Conservation (phyloP, 1,284 basidiomycete species). For the Fomes fomentarius region DNA sequence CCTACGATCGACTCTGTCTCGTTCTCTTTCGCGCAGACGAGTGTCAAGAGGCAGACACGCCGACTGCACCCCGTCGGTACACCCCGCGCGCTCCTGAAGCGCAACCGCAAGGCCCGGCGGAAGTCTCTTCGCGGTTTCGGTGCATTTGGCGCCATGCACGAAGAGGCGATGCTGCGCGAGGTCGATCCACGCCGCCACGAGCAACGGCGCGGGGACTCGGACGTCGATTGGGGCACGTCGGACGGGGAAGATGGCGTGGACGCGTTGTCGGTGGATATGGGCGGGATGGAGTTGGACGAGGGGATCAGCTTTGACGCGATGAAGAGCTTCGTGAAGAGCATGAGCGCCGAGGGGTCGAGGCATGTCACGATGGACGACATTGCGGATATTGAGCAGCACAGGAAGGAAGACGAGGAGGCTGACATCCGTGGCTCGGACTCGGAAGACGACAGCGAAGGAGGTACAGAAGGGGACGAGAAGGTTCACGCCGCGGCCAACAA, state of each 20-base stretch:
- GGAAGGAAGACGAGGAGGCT: conserved; percentile 54
- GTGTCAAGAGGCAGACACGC: conserved; percentile 20
- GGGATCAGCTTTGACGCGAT: conserved; percentile 53
- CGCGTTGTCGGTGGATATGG: conserved; percentile 40
- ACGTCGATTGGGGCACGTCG: conserved; percentile 72
- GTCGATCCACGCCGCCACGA: conserved; percentile 51
- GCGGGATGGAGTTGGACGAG: conserved; percentile 63
- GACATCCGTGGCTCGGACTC: conserved; percentile 20
- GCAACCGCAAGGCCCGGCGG: conserved; percentile 29
- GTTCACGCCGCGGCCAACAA: not conserved
- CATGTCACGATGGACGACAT: conserved; percentile 72
- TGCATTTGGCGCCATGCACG: conserved; percentile 55
- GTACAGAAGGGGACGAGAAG: conserved; percentile 13
- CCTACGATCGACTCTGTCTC: conserved; percentile 23
- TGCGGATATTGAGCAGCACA: conserved; percentile 50
- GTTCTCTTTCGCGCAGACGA: conserved; percentile 22
- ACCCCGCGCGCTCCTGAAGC: conserved; percentile 27
- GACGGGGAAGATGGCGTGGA: conserved; percentile 45
- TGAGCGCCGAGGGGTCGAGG: conserved; percentile 48
- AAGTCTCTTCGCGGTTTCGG: conserved; percentile 45
- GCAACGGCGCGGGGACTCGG: conserved; percentile 65
- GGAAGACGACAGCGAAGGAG: conserved; percentile 43
- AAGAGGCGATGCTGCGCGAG: conserved; percentile 53
- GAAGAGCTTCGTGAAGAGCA: conserved; percentile 56
- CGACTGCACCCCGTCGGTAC: conserved; percentile 28